Conservation (phyloP, 306 rosid species). For the Vigna radiata region DNA sequence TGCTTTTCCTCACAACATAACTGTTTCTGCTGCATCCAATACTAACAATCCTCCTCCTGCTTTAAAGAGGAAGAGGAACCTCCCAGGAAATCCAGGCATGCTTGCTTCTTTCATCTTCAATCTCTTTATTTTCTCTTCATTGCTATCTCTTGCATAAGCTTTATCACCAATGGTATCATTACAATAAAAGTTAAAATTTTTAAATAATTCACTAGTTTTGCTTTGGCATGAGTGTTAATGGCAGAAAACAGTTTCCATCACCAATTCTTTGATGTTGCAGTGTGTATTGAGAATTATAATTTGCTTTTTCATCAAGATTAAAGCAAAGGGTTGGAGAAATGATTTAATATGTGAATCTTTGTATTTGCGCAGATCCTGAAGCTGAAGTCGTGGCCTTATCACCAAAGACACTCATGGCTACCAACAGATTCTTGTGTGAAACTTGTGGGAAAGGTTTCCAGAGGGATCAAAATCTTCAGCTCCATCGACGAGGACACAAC, state of each 20-base stretch:
- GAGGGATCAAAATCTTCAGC: conserved; percentile 91
- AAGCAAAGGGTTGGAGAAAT: not conserved
- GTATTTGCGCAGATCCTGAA: conserved; percentile 73
- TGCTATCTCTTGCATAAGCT: not conserved
- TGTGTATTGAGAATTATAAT: conserved; percentile 43
- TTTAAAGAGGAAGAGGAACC: conserved; percentile 85
- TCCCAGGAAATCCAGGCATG: conserved; percentile 94
- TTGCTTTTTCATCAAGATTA: not conserved
- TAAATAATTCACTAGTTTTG: too few relatives aligned
- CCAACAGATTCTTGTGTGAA: conserved; percentile 85
- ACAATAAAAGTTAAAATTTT: not conserved
- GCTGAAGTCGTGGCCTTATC: conserved; percentile 91
- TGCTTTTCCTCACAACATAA: conserved; percentile 56
- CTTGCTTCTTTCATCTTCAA: not conserved
- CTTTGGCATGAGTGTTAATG: not conserved
- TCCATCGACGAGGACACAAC: conserved; percentile 84
- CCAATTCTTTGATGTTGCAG: not conserved
- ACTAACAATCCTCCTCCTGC: conserved; percentile 45
- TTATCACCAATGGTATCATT: conserved; percentile 22
- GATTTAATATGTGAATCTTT: conserved; percentile 11
- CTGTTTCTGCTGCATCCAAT: conserved; percentile 45
- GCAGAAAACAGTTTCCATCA: not conserved
- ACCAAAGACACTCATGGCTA: conserved; percentile 86
- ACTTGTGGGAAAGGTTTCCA: conserved; percentile 90
- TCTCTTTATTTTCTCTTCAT: not conserved